Percentiles rank a stretch among this genome's conserved stretches.
Evolutionary conservation across 768 basidiomycete genomes (phyloP).

Genomic region (Xerocomellus amylosporus): DNA sequence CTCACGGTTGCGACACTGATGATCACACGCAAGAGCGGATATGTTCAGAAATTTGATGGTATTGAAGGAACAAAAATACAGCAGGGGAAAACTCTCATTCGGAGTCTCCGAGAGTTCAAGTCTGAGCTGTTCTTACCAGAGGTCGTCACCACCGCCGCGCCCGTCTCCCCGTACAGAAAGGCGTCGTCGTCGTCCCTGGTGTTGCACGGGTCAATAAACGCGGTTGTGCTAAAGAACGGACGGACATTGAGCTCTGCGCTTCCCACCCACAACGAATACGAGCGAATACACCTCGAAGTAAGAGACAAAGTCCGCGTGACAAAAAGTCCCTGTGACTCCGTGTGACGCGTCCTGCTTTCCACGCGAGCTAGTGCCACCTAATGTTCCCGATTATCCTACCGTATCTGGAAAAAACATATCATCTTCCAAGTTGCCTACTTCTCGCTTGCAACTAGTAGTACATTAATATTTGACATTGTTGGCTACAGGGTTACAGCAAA

Average conservation of each 20-base stretch:
- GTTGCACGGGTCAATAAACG: conserved; percentile 26
- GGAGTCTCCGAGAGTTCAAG: conserved; percentile 23
- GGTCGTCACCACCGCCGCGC: conserved; percentile 32
- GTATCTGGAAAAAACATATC: no score
- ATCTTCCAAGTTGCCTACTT: no score
- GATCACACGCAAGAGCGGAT: conserved; percentile 38
- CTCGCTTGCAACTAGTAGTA: no score
- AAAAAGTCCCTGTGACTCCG: conserved; percentile 16
- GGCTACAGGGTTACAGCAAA: no score
- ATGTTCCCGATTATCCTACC: no score
- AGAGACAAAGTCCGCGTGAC: conserved; percentile 29
- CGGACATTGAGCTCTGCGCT: conserved; percentile 29
- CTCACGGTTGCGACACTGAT: conserved; percentile 65
- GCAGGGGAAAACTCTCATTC: conserved; percentile 30
- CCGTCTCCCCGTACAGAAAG: conserved; percentile 66
- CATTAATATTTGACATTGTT: no score
- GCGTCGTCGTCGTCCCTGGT: conserved; percentile 78
- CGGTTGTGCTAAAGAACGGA: conserved; percentile 17
- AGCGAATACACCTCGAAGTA: conserved; percentile 19
- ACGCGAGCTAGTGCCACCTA: no score
- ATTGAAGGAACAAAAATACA: conserved; percentile 36
- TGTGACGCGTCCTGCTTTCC: conserved; percentile 17
- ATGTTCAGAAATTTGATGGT: conserved; percentile 41
- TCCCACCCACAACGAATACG: conserved; percentile 19
- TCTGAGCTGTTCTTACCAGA: conserved; percentile 48